phyloP scores from a whole-genome alignment of 1,284 basidiomycete genomes.

The Cryptococcus wingfieldii region DNA sequence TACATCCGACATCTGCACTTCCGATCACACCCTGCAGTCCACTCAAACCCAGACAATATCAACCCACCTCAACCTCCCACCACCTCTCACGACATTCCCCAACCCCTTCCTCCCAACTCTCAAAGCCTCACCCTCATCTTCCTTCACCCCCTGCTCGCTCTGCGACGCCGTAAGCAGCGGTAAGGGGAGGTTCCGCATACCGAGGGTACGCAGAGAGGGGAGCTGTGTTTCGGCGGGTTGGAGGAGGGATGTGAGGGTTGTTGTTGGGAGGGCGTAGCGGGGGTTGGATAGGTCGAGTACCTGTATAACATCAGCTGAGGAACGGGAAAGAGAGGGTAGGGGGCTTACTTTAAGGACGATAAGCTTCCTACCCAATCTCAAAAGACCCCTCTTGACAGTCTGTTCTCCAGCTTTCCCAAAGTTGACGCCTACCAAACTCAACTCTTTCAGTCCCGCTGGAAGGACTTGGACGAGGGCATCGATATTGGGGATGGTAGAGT shows the following conservation, averaged over 20 bases:
- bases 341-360: constrained; percentile 30
- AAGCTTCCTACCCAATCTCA: constrained; percentile 22
- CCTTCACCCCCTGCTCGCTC: not conserved
- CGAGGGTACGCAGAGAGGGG: constrained; percentile 22
- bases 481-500: constrained; percentile 23
- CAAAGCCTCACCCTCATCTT: not conserved
- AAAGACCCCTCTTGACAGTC: constrained; percentile 17
- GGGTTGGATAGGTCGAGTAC: constrained; percentile 32
- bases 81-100: constrained; percentile 2
- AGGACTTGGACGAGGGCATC: constrained; percentile 23
- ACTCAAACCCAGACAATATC: constrained; percentile 8
- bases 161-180: not conserved
- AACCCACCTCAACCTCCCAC: constrained; percentile 11
- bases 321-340: not conserved
- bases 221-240: constrained; percentile 15
- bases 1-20: too few relatives aligned
- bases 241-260: constrained; percentile 12
- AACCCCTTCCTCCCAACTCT: not conserved
- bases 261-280: constrained; percentile 7
- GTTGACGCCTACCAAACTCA: constrained; percentile 21
- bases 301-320: constrained; percentile 7
- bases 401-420: constrained; percentile 3
- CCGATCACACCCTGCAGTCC: too few relatives aligned
- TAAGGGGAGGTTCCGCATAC: constrained; percentile 12
- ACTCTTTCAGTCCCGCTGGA: constrained; percentile 22